phyloP scores from a whole-genome alignment of 2,329 filamentous ascomycete genomes.

The Septoria linicola region DNA sequence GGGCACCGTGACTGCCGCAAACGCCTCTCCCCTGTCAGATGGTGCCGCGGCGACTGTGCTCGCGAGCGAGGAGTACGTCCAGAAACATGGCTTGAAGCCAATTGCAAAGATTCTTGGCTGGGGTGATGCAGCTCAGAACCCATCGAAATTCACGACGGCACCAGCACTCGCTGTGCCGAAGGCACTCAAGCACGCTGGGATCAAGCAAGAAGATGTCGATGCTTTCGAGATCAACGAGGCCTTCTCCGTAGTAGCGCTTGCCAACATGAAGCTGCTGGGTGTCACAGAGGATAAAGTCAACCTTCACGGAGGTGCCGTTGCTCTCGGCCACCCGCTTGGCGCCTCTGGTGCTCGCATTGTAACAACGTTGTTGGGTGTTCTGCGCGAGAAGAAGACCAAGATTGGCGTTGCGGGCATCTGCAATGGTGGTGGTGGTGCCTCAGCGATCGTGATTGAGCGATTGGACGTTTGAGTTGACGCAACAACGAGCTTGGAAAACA shows the following conservation, averaged over 20 bases:
- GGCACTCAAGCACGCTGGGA: slow-evolving; percentile 88
- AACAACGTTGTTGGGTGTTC: slow-evolving; percentile 81
- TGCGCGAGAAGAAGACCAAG: slow-evolving; percentile 89
- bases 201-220: slow-evolving; percentile 75
- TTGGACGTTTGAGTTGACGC: slow-evolving; percentile 16
- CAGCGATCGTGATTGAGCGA: slow-evolving; percentile 82
- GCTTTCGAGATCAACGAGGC: slow-evolving; percentile 99
- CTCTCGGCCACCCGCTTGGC: slow-evolving; percentile 91
- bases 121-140: slow-evolving; percentile 89
- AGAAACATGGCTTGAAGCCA: slow-evolving; percentile 86
- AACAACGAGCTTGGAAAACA: neutral
- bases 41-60: slow-evolving; percentile 90
- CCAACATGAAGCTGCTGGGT: slow-evolving; percentile 89
- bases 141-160: slow-evolving; percentile 92
- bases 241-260: slow-evolving; percentile 92
- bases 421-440: slow-evolving; percentile 95
- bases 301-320: slow-evolving; percentile 90
- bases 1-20: slow-evolving; percentile 84
- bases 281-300: slow-evolving; percentile 86
- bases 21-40: slow-evolving; percentile 94
- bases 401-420: slow-evolving; percentile 93
- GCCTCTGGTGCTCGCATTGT: slow-evolving; percentile 92
- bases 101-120: slow-evolving; percentile 96
- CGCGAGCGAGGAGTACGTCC: slow-evolving; percentile 89
- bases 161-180: slow-evolving; percentile 94